Conservation (phyloP, 345 rosid species). For the Salix viminalis region DNA sequence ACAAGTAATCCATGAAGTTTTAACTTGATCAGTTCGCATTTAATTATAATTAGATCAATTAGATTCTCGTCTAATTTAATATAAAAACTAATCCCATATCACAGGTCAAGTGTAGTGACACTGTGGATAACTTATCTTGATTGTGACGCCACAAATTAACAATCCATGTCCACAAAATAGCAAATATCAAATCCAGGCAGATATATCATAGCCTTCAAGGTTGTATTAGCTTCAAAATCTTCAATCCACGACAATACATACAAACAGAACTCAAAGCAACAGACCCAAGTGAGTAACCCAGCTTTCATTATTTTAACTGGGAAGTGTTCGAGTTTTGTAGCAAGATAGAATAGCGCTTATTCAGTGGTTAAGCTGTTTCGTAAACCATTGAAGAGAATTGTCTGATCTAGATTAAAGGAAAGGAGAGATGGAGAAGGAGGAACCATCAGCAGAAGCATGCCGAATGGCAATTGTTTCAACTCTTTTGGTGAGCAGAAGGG, state of each 20-base stretch:
- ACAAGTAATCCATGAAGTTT: too few relatives aligned
- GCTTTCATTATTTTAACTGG: neutral
- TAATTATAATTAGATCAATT: too few relatives aligned
- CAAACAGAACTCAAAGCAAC: neutral
- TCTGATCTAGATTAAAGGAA: neutral
- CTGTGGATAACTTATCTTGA: too few relatives aligned
- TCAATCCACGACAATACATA: neutral
- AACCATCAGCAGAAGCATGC: neutral
- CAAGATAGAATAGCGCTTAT: neutral
- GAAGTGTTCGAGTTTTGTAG: neutral
- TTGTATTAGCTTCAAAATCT: neutral
- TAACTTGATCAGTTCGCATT: too few relatives aligned
- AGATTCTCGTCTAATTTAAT: too few relatives aligned
- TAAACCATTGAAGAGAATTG: neutral
- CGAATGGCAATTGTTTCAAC: neutral
- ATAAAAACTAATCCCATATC: too few relatives aligned
- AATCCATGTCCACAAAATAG: too few relatives aligned
- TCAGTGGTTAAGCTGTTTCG: neutral
- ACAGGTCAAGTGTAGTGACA: too few relatives aligned
- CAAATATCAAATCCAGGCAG: too few relatives aligned
- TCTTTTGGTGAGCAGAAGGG: neutral
- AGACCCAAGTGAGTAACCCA: neutral
- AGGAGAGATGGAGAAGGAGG: neutral
- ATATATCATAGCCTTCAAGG: too few relatives aligned
- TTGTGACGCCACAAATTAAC: too few relatives aligned